Evolutionary conservation across 2,329 filamentous ascomycete genomes (phyloP).

Genomic region (Cladosporium phlei): DNA sequence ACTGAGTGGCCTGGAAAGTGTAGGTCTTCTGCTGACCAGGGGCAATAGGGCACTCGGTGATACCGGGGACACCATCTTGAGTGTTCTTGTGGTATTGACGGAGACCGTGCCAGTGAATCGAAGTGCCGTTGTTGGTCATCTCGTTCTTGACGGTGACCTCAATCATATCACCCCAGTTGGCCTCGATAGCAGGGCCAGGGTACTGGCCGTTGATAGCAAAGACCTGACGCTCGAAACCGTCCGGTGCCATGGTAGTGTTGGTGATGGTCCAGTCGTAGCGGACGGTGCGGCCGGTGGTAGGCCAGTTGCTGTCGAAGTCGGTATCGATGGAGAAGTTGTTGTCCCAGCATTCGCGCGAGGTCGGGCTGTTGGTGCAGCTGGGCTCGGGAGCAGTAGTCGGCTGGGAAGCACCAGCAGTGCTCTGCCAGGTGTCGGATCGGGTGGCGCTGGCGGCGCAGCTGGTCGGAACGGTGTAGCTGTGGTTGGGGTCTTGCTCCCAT

Average conservation of each 20-base stretch:
- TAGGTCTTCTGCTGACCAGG: conserved; percentile 53
- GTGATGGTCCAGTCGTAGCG: conserved; percentile 41
- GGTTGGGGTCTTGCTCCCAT: conserved; percentile 60
- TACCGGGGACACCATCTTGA: conserved; percentile 53
- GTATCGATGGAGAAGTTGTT: conserved; percentile 28
- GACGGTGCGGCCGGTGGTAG: conserved; percentile 30
- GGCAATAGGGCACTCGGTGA: conserved; percentile 44
- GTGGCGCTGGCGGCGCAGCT: conserved; percentile 34
- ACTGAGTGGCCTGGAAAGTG: conserved; percentile 51
- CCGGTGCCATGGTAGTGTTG: conserved; percentile 41
- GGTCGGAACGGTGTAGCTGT: conserved; percentile 37
- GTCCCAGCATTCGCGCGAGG: conserved; percentile 27
- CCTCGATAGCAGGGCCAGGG: conserved; percentile 47
- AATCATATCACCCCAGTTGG: conserved; percentile 32
- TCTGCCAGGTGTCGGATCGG: conserved; percentile 37
- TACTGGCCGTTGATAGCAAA: conserved; percentile 58
- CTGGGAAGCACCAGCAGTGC: conserved; percentile 5
- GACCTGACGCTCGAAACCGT: conserved; percentile 34
- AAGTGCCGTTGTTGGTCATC: conserved; percentile 53
- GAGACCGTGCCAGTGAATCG: conserved; percentile 61
- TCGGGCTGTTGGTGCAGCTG: conserved; percentile 28
- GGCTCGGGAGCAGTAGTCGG: conserved; percentile 19
- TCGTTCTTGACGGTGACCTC: conserved; percentile 55
- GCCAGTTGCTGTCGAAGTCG: conserved; percentile 32
- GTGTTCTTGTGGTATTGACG: conserved; percentile 52